Base-by-base conservation (phyloP, 371 early-diverging fungal species). In the Conidiobolus incongruus region DNA sequence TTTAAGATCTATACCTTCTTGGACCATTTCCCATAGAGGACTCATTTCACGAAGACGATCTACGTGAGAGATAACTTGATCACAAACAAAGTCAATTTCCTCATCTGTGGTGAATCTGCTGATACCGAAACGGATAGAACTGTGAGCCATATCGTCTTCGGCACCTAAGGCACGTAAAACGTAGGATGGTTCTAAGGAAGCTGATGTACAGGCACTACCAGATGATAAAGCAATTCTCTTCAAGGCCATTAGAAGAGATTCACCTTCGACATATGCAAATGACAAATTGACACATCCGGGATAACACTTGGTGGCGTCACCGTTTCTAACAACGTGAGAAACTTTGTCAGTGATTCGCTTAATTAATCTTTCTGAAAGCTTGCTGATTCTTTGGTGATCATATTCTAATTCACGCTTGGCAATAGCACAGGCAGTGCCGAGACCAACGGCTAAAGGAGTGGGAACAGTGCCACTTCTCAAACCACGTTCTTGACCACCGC, bases 241-340 rank as follows among this genome's bases (percentile, higher is more conserved):
- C 16, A 99, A 70, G 0, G 94, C 94, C 98, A 99, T 97, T 43
- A 99, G 60, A 33, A 99, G 73, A 1, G 95, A 93, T 65, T 99
- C 99, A 44, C 99, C 99, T 66, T 99, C 99, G 17, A 99, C 93
- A 62, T 93, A 97, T 2, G 94, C 82, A 57, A 99, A 99, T n/a
- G 95, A 94, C 38, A 99, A 63, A 58, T 99, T 99, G 47, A 98
- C 80, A 60, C 99, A 99, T 24, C 94, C 93, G 8, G 88, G 86
- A 53, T 88, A 93, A n/a, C 66, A 61, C 12, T 68, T 55, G 16
- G 67, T 67, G 11, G 77, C 67, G 49, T 86, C 87, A 38, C 94
- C 96, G 51, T 95, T 95, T 32, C 89, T 78, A 45, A 77, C 70
- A 0, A 93, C 88, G 51, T 86, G 69, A 21, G 66, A 57, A 10